These are phyloP conservation scores for Aciculosporium take DNA, from an alignment of 2,329 filamentous ascomycete genomes.

Conservation along the genomic window DNA sequence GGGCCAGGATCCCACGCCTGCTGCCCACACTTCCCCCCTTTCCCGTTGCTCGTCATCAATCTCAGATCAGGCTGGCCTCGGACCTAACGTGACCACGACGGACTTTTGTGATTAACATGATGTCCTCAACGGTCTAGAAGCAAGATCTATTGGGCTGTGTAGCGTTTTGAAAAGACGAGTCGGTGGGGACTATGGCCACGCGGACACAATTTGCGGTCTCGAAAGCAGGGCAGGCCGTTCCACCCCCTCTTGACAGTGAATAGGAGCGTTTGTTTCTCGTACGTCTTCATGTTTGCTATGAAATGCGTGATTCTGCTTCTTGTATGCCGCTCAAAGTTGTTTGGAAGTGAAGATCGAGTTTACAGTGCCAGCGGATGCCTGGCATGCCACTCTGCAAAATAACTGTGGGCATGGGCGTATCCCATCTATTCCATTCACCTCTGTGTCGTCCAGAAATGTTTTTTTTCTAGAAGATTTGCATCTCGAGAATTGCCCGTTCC, in stretches of 20 bases:
- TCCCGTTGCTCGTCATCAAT: background rate
- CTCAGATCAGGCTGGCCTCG: background rate
- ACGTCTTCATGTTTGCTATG: background rate
- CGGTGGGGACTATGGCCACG: background rate
- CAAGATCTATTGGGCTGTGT: background rate
- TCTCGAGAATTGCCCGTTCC: too few relatives aligned
- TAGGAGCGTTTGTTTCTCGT: background rate
- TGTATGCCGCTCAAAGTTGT: background rate
- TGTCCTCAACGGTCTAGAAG: background rate
- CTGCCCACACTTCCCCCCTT: background rate
- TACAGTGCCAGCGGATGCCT: background rate
- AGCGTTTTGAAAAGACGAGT: background rate
- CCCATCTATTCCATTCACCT: too few relatives aligned
- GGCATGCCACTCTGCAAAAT: background rate
- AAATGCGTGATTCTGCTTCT: background rate
- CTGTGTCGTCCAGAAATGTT: too few relatives aligned
- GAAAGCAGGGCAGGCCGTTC: background rate
- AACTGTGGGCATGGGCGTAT: too few relatives aligned
- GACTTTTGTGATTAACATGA: background rate
- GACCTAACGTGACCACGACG: background rate
- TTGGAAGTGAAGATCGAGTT: background rate
- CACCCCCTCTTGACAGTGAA: background rate
- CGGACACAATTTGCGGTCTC: background rate
- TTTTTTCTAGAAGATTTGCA: too few relatives aligned
- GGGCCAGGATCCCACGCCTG: background rate